Percentiles rank a stretch among this genome's conserved stretches.
Conservation (phyloP, 2,329 filamentous ascomycete species). For the Chalaropsis thielavioides region DNA sequence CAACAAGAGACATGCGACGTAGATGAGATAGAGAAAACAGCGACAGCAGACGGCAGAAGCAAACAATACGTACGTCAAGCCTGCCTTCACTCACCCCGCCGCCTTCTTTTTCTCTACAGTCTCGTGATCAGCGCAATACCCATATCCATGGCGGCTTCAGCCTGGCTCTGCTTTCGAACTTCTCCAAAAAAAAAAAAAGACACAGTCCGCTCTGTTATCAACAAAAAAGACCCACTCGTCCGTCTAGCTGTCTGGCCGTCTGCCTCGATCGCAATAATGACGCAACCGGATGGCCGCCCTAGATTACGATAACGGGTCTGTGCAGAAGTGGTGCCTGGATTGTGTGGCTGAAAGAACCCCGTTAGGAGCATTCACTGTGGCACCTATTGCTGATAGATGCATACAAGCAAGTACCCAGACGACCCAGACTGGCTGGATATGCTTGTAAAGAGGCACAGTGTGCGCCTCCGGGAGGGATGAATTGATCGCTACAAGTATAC, state of each 20-base stretch:
- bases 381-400: not conserved
- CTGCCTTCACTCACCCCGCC: too few species aligned
- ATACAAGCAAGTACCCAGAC: not conserved
- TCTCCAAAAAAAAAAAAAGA: too few species aligned
- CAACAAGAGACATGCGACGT: not conserved
- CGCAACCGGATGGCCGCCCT: not conserved
- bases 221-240: not conserved
- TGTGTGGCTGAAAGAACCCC: not conserved
- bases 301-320: not conserved
- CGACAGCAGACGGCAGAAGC: too few species aligned
- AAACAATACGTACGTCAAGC: too few species aligned
- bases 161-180: too few species aligned
- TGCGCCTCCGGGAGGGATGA: too few species aligned
- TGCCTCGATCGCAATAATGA: not conserved
- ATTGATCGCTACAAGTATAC: not conserved
- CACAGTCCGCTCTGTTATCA: not conserved
- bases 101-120: too few species aligned
- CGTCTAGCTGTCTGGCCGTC: not conserved
- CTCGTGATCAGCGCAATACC: too few species aligned
- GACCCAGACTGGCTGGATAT: not conserved
- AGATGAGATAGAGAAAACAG: too few species aligned
- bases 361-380: not conserved
- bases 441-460: not conserved
- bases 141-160: too few species aligned
- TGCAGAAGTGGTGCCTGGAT: not conserved